Percentiles rank a stretch among this genome's conserved stretches.
phyloP scores from a whole-genome alignment of 257 asterid species.

The Salvia rosmarinus region DNA sequence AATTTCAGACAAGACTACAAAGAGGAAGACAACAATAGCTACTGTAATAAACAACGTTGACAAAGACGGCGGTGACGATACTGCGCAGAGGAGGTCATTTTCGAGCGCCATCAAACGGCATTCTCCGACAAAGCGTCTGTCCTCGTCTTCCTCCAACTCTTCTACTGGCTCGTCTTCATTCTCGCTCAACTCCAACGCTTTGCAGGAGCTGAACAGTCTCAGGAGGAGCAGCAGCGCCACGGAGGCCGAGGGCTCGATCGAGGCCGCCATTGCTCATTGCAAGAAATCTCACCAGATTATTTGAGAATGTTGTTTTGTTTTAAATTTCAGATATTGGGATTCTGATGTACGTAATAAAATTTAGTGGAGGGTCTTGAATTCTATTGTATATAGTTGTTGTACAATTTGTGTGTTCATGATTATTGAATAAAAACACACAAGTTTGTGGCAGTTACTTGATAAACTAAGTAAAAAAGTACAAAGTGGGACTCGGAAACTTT shows the following conservation, averaged over 20 bases:
- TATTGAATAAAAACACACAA: slow-evolving; percentile 10
- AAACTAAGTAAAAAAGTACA: slow-evolving; percentile 13
- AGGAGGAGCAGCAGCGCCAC: slow-evolving; percentile 72
- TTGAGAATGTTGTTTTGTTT: too few species aligned
- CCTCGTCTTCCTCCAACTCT: slow-evolving; percentile 56
- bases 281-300: slow-evolving; percentile 53
- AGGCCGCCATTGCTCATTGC: slow-evolving; percentile 94
- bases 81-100: slow-evolving; percentile 65
- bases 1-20: too few species aligned
- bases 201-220: slow-evolving; percentile 40
- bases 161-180: slow-evolving; percentile 58
- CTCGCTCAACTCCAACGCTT: slow-evolving; percentile 54
- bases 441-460: slow-evolving; percentile 18
- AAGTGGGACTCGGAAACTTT: slow-evolving; percentile 31
- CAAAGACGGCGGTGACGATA: slow-evolving; percentile 21
- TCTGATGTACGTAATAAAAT: slow-evolving; percentile 10
- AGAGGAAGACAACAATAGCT: slow-evolving; percentile 44
- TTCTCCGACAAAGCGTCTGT: slow-evolving; percentile 56
- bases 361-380: slow-evolving; percentile 2
- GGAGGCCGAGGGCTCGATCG: slow-evolving; percentile 69
- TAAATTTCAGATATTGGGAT: background rate
- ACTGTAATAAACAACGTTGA: slow-evolving; percentile 44
- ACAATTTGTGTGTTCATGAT: slow-evolving; percentile 6
- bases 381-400: slow-evolving; percentile 12
- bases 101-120: slow-evolving; percentile 72